These are phyloP conservation scores for Hanseniaspora thailandica DNA, from an alignment of 805 yeast species.

Conservation along the genomic window DNA sequence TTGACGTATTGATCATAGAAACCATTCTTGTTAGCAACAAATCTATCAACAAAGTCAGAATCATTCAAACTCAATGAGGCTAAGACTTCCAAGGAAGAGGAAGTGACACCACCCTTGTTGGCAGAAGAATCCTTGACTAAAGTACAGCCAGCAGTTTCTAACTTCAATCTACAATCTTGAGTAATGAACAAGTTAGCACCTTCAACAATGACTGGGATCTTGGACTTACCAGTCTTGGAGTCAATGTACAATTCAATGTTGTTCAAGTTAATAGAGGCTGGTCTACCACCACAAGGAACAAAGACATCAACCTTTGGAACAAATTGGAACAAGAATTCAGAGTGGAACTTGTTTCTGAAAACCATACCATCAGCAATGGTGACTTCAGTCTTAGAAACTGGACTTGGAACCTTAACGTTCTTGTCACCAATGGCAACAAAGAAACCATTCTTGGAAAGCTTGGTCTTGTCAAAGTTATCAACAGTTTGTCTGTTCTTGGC, in stretches of 20 bases:
- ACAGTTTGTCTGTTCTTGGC: constrained; percentile 72
- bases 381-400: constrained; percentile 29
- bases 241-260: constrained; percentile 66
- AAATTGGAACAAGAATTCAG: constrained; percentile 48
- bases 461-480: constrained; percentile 50
- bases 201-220: constrained; percentile 82
- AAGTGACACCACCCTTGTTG: constrained; percentile 97
- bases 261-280: constrained; percentile 82
- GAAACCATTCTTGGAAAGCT: constrained; percentile 66
- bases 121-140: constrained; percentile 93
- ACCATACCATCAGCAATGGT: constrained; percentile 70
- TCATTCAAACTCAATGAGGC: constrained; percentile 90
- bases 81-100: constrained; percentile 87
- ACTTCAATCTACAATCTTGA: constrained; percentile 76
- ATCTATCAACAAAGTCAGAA: constrained; percentile 60
- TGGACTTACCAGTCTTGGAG: constrained; percentile 59
- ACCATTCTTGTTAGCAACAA: constrained; percentile 45
- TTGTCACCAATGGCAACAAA: constrained; percentile 74
- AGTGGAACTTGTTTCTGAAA: constrained; percentile 84
- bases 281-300: constrained; percentile 99
- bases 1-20: constrained; percentile 67
- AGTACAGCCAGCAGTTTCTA: constrained; percentile 78
- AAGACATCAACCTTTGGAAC: constrained; percentile 64
- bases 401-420: constrained; percentile 67
- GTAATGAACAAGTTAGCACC: constrained; percentile 95